Percentiles rank a stretch among this genome's conserved stretches.
These are phyloP conservation scores for Fusarium napiforme DNA, from an alignment of 2,329 filamentous ascomycete species.

Conservation along the genomic window DNA sequence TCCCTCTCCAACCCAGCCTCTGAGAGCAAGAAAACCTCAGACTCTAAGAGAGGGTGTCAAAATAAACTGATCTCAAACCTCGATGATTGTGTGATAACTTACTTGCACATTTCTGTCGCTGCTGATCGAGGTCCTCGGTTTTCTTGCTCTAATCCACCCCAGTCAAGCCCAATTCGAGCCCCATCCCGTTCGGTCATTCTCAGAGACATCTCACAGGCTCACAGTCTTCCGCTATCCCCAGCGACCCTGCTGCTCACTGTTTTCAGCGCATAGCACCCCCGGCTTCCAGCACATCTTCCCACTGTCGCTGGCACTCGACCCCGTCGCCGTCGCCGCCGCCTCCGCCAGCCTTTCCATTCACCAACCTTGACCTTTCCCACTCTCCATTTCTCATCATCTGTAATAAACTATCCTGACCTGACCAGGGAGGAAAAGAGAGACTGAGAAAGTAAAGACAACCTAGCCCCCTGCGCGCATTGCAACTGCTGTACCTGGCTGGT, in stretches of 20 bases:
- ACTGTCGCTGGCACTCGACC: conserved; percentile 15
- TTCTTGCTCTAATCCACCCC: conserved; percentile 37
- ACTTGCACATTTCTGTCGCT: neutral
- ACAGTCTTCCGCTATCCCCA: conserved; percentile 25
- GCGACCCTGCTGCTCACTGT: conserved; percentile 34
- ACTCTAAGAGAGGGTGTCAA: neutral
- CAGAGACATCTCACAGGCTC: conserved; percentile 19
- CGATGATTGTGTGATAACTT: rapidly evolving
- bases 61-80: neutral
- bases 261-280: conserved; percentile 36
- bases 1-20: conserved; percentile 41
- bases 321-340: neutral
- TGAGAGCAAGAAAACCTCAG: neutral
- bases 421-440: conserved; percentile 4
- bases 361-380: conserved; percentile 16
- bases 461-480: conserved; percentile 27
- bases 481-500: conserved; percentile 17
- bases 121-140: neutral
- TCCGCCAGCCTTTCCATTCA: conserved; percentile 28
- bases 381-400: conserved; percentile 11
- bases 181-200: conserved; percentile 30
- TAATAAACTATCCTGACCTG: conserved; percentile 12
- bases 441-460: conserved; percentile 9
- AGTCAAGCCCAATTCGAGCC: conserved; percentile 39
- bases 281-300: conserved; percentile 31